Base-by-base conservation (phyloP, 1,284 basidiomycete species). In the Sporisorium scitamineum region DNA sequence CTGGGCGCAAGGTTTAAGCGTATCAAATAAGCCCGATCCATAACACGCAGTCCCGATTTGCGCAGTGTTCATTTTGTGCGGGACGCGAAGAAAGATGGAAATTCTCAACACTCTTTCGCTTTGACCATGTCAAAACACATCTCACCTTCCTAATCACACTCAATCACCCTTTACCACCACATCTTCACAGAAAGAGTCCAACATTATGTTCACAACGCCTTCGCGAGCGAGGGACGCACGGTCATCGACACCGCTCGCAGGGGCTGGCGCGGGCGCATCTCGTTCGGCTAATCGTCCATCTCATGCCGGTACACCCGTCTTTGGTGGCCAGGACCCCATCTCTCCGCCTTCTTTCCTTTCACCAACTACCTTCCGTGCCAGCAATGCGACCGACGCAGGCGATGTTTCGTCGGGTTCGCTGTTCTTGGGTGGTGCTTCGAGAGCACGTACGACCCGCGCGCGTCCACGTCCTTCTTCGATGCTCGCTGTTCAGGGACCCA, bases 161-260 rank as follows among this genome's bases (percentile, higher is more conserved):
- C 34, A 53, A 39, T 42, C 26, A 26, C 20, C 32, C 7, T 18
- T 41, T 20, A 7, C 5, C 11, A 24, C 37, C 13, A n/a, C n/a
- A 27, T 4, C 39, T 13, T 11, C 41, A 32, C 14, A 10, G 5
- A 18, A 39, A 29, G 32, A 16, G 26, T 5, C 7, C 16, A 47
- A 27, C 13, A 53, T 32, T 39, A 76, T 76, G 74, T 76, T 76
- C 47, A 70, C 74, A 1, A 72, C 74, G 20, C 74, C 74, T 13
- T 72, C 70, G 9, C 45, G 63, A 61, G 58, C 62, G n/a, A 45
- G 58, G 34, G 63, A 65, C 37, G 67, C 51, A 8, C 41, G 72
- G n/a, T 66, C 72, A 5, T 66, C 62, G n/a, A 70, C 72, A 5
- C 72, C 72, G 24, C 55, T 66, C 4, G 66, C 60, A 22, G 32